Percentiles rank a stretch among this genome's conserved stretches.
Evolutionary conservation across 352 stramenopile genomes (phyloP).

Genomic region (Pythium dissotocum): DNA sequence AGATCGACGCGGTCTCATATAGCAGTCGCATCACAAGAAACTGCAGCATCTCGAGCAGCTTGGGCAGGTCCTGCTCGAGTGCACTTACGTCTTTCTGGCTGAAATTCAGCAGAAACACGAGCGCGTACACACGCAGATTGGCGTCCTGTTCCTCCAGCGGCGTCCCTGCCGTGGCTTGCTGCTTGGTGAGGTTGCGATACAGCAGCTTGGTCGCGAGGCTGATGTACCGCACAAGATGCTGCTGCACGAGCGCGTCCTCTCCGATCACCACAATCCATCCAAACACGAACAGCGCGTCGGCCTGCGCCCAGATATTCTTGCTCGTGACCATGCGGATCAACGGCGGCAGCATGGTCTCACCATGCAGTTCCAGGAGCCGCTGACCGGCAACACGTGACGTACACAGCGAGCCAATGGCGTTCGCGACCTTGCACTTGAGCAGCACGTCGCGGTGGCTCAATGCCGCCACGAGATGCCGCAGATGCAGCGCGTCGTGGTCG

Average conservation of each 20-base stretch:
- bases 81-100: conserved; percentile 50
- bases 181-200: conserved; percentile 36
- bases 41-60: conserved; percentile 40
- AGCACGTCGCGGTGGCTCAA: conserved; percentile 62
- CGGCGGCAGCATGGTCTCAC: conserved; percentile 35
- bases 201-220: conserved; percentile 47
- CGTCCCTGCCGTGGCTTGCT: background rate
- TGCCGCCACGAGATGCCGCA: conserved; percentile 47
- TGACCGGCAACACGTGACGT: conserved; percentile 74
- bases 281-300: conserved; percentile 74
- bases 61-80: conserved; percentile 32
- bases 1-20: conserved; percentile 13
- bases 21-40: conserved; percentile 38
- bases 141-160: conserved; percentile 46
- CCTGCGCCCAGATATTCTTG: conserved; percentile 75
- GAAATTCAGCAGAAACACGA: conserved; percentile 78
- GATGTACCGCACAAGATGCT: conserved; percentile 41
- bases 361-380: conserved; percentile 50
- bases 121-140: conserved; percentile 69
- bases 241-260: conserved; percentile 43
- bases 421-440: conserved; percentile 81
- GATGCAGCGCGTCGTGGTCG: background rate
- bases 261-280: conserved; percentile 75
- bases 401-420: conserved; percentile 68
- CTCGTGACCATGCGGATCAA: conserved; percentile 61